Conservation (phyloP, 768 basidiomycete genomes). For the Russula lepida region DNA sequence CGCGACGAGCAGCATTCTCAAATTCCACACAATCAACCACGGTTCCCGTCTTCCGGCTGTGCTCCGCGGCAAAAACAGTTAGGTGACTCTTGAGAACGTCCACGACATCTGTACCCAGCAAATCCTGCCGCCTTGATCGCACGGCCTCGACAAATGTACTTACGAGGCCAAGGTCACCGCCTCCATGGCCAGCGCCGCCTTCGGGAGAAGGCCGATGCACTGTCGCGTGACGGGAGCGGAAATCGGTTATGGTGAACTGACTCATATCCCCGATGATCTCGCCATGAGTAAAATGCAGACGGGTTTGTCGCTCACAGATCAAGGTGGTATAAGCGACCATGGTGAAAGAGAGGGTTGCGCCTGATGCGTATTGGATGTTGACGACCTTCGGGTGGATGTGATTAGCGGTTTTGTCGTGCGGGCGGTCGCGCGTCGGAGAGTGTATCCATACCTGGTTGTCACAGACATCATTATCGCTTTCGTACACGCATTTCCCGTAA, state of each 20-base stretch:
- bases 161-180: constrained; percentile 76
- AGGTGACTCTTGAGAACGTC: constrained; percentile 74
- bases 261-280: constrained; percentile 86
- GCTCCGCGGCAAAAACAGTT: constrained; percentile 83
- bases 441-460: constrained; percentile 57
- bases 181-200: constrained; percentile 75
- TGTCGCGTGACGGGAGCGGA: constrained; percentile 45
- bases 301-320: constrained; percentile 75
- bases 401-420: not conserved
- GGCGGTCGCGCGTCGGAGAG: not conserved
- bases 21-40: constrained; percentile 66
- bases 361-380: constrained; percentile 77
- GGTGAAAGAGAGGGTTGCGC: constrained; percentile 77
- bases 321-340: constrained; percentile 81
- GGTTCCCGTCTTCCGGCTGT: constrained; percentile 56
- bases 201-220: constrained; percentile 42
- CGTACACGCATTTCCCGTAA: constrained; percentile 82
- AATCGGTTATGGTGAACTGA: constrained; percentile 69
- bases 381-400: constrained; percentile 48
- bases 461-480: constrained; percentile 76
- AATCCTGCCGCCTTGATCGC: constrained; percentile 47
- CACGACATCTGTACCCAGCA: constrained; percentile 55
- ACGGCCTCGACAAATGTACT: constrained; percentile 71
- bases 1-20: constrained; percentile 42
- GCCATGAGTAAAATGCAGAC: constrained; percentile 78